These are phyloP conservation scores for Linnemannia schmuckeri DNA, from an alignment of 192 early-diverging fungal genomes.

Conservation along the genomic window DNA sequence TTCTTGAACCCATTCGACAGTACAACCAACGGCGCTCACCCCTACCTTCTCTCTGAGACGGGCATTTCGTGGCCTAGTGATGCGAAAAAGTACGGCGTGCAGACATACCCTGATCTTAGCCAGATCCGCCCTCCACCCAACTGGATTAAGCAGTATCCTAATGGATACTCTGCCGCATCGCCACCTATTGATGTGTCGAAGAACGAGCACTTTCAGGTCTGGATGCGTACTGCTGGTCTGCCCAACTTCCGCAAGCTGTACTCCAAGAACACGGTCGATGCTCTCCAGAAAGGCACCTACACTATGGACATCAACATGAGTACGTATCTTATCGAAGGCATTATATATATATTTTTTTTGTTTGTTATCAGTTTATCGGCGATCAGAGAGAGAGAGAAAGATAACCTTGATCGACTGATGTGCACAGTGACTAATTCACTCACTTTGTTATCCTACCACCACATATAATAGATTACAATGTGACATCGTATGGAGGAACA, in stretches of 20 bases:
- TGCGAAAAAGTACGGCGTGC: constrained; percentile 73
- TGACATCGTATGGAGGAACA: constrained; percentile 89
- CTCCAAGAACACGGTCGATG: constrained; percentile 75
- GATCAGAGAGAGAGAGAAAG: not conserved
- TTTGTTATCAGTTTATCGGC: constrained; percentile 27
- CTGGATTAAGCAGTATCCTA: constrained; percentile 77
- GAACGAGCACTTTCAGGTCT: constrained; percentile 94
- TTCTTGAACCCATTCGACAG: constrained; percentile 69
- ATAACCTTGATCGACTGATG: not conserved
- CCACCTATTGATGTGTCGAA: constrained; percentile 72
- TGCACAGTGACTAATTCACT: not conserved
- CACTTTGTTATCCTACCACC: not conserved
- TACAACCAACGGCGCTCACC: constrained; percentile 48
- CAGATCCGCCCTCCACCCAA: constrained; percentile 87
- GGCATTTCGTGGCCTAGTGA: constrained; percentile 95
- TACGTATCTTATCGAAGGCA: constrained; percentile 56
- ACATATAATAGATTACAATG: constrained; percentile 79
- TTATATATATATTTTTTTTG: constrained; percentile 12
- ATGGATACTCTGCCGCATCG: constrained; percentile 65
- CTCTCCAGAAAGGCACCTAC: constrained; percentile 79
- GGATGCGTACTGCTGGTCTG: constrained; percentile 97
- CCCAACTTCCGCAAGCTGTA: constrained; percentile 98
- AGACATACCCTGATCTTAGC: constrained; percentile 59
- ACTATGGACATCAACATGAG: constrained; percentile 80
- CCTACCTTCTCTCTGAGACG: constrained; percentile 72